Base-by-base conservation (phyloP, 257 asterid genomes). In the Cruciata laevipes region DNA sequence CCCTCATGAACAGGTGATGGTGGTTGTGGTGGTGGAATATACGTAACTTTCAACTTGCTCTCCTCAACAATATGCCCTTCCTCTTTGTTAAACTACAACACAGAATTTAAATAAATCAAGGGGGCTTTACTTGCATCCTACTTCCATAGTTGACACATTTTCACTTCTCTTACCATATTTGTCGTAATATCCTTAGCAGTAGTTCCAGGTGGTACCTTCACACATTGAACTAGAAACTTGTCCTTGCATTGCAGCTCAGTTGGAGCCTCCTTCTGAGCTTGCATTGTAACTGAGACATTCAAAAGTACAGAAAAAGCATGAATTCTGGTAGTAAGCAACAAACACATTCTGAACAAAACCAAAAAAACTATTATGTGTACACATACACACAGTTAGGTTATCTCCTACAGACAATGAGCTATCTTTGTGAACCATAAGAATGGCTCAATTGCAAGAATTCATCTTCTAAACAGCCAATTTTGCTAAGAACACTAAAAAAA, bases 241-340 rank as follows among this genome's bases (percentile, higher is more conserved):
- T 93, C 99, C 90, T 85, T 88, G 94, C 99, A 93, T 75, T 81
- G 89, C 95, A 89, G 77, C 76, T 93, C 99, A 4, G 76, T 71
- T 14, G 97, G 99, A 76, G 95, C 86, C 78, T 93, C 99, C 81
- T 90, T 93, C 69, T 93, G 99, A 30, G 96, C 97, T 88, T 93
- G 99, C 99, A 93, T 93, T 27, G 97, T 93, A 68, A 93, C 99
- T 93, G 80, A 78, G 76, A 33, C 71, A 76, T 53, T 74, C 69
- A 69, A 65, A 61, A 40, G 57, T 51, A 66, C 31, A 65, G 70
- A 63, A 77, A 73, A 81, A 73, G 20, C 57, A 66, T 63, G 21
- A 17, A 63, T 6, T 25, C 60, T n/a, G 10, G n/a, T 25, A 10
- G n/a, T 27, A 55, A 24, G 33, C 9, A 56, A 30, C n/a, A 25